phyloP scores from a whole-genome alignment of 257 asterid genomes.

The Mentha longifolia region DNA sequence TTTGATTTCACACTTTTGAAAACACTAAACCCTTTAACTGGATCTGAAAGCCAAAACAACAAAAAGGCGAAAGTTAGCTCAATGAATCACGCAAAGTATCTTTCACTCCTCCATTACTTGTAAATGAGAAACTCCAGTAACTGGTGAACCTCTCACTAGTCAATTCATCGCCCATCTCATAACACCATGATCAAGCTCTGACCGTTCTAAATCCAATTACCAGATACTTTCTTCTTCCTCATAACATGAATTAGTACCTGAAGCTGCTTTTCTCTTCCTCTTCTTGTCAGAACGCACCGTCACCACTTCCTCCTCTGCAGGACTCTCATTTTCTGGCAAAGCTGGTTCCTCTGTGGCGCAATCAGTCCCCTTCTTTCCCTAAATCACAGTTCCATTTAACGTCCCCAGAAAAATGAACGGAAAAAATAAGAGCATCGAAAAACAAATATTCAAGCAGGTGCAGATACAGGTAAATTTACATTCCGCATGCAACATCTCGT shows the following conservation, averaged over 20 bases:
- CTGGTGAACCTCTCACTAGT: background rate
- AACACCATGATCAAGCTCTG: background rate
- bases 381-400: constrained; percentile 16
- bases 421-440: background rate
- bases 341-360: constrained; percentile 38
- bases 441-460: background rate
- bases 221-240: background rate
- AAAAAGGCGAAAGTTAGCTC: constrained; percentile 13
- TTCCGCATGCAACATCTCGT: background rate
- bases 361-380: constrained; percentile 56
- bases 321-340: constrained; percentile 41
- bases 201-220: background rate
- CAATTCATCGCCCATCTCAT: background rate
- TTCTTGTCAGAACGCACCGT: constrained; percentile 48
- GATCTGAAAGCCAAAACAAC: constrained; percentile 39
- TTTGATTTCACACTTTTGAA: constrained; percentile 62
- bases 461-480: constrained; percentile 24
- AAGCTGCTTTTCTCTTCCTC: constrained; percentile 68
- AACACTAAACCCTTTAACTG: constrained; percentile 69
- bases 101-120: background rate
- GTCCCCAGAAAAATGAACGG: background rate
- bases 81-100: constrained; percentile 10
- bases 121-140: background rate
- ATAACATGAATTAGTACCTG: constrained; percentile 42
- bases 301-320: constrained; percentile 37